A percentile compares a stretch with the other conserved stretches of the same genome.
Conservation (phyloP, 1,139 yeast genomes). For the Scheffersomyces parashehatae region DNA sequence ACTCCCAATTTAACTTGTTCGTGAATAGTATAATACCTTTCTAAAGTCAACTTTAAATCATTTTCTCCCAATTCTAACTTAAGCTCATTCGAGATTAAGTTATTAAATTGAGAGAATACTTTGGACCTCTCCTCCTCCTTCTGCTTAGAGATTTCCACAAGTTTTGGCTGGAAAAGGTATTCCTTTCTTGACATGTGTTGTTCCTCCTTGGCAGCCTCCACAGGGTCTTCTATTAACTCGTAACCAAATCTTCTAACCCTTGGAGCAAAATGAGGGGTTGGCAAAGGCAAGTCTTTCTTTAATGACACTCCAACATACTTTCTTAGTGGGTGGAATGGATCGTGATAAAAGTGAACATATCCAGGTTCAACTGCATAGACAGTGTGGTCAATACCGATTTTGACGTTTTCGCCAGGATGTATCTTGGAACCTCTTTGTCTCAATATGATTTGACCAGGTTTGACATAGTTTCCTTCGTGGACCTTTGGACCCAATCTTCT, state of each 20-base stretch:
- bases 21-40: conserved; percentile 51
- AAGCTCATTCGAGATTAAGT: conserved; percentile 16
- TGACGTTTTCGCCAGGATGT: conserved; percentile 91
- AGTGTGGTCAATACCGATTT: conserved; percentile 93
- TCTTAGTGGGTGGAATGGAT: conserved; percentile 96
- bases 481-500: conserved; percentile 90
- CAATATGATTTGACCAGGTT: conserved; percentile 86
- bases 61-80: conserved; percentile 30
- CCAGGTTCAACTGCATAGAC: conserved; percentile 92
- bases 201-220: conserved; percentile 57
- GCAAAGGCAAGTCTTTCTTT: conserved; percentile 61
- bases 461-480: conserved; percentile 65
- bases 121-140: conserved; percentile 28
- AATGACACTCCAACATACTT: conserved; percentile 89
- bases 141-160: conserved; percentile 28
- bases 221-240: conserved; percentile 50
- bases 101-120: conserved; percentile 10
- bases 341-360: conserved; percentile 82
- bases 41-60: conserved; percentile 40
- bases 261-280: conserved; percentile 89
- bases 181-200: conserved; percentile 63
- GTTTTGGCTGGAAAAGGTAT: conserved; percentile 52
- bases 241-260: conserved; percentile 84
- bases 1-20: conserved; percentile 27
- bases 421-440: conserved; percentile 97